Percentiles rank a stretch among this genome's conserved stretches.
Evolutionary conservation across 2,329 filamentous ascomycete species (phyloP).

Genomic region (Nemania diffusa): DNA sequence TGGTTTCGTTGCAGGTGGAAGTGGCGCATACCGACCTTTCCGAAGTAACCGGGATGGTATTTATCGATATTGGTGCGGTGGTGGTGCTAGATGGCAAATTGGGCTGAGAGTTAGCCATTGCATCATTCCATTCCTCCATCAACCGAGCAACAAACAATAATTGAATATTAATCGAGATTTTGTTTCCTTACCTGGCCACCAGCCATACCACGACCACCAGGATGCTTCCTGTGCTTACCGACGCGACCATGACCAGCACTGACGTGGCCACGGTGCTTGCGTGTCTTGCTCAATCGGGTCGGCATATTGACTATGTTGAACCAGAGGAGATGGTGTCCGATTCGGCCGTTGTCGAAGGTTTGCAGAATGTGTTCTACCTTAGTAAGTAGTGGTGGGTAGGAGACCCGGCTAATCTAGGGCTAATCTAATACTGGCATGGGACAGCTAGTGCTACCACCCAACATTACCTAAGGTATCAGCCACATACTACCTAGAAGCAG

Average conservation of each 20-base stretch:
- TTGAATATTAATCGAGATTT: slow-evolving; percentile 6
- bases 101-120: slow-evolving; percentile 78
- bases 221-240: slow-evolving; percentile 97
- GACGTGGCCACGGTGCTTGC: slow-evolving; percentile 83
- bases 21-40: slow-evolving; percentile 94
- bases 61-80: slow-evolving; percentile 87
- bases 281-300: slow-evolving; percentile 40
- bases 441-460: background rate
- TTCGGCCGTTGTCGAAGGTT: slow-evolving; percentile 33
- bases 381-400: slow-evolving; percentile 25
- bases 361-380: slow-evolving; percentile 27
- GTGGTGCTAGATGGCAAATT: slow-evolving; percentile 76
- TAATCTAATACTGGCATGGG: slow-evolving; percentile 31
- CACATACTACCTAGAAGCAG: background rate
- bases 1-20: slow-evolving; percentile 97
- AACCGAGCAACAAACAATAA: background rate
- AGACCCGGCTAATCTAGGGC: slow-evolving; percentile 38
- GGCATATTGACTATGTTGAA: slow-evolving; percentile 38
- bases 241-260: slow-evolving; percentile 98
- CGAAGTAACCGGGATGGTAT: slow-evolving; percentile 98
- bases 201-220: slow-evolving; percentile 85
- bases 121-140: background rate
- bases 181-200: slow-evolving; percentile 34
- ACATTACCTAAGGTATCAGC: background rate
- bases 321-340: slow-evolving; percentile 27